Evolutionary conservation across 306 rosid species (phyloP).

Genomic region (Trifolium subterraneum): DNA sequence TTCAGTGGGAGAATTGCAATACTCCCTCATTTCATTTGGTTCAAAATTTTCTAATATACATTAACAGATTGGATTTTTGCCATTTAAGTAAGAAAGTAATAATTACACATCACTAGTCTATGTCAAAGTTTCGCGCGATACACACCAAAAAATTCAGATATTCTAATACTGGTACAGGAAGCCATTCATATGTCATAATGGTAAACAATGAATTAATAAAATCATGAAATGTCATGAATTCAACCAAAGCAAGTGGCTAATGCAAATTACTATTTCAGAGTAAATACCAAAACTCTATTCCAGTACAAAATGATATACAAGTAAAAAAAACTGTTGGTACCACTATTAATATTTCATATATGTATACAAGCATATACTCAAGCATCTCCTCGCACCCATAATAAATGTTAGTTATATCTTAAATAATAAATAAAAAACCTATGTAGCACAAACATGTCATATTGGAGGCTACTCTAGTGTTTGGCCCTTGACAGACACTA

Average conservation of each 20-base stretch:
- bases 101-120: not conserved
- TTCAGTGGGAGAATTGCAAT: not conserved
- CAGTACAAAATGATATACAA: slow-evolving; percentile 40
- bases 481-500: not conserved
- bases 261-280: slow-evolving; percentile 26
- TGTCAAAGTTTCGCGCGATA: not conserved
- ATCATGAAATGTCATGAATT: slow-evolving; percentile 13
- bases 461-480: not conserved
- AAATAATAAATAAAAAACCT: not conserved
- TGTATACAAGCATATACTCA: slow-evolving; percentile 21
- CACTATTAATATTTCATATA: no score
- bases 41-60: not conserved
- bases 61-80: slow-evolving; percentile 4
- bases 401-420: slow-evolving; percentile 11
- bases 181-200: slow-evolving; percentile 19
- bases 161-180: slow-evolving; percentile 13
- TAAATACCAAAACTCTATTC: slow-evolving; percentile 23
- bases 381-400: not conserved
- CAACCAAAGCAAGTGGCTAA: slow-evolving; percentile 26
- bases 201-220: not conserved
- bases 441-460: not conserved
- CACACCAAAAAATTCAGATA: not conserved
- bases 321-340: slow-evolving; percentile 24
- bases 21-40: not conserved
- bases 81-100: slow-evolving; percentile 4